These are phyloP conservation scores for Vicia sativa DNA, from an alignment of 306 rosid species.

Conservation along the genomic window DNA sequence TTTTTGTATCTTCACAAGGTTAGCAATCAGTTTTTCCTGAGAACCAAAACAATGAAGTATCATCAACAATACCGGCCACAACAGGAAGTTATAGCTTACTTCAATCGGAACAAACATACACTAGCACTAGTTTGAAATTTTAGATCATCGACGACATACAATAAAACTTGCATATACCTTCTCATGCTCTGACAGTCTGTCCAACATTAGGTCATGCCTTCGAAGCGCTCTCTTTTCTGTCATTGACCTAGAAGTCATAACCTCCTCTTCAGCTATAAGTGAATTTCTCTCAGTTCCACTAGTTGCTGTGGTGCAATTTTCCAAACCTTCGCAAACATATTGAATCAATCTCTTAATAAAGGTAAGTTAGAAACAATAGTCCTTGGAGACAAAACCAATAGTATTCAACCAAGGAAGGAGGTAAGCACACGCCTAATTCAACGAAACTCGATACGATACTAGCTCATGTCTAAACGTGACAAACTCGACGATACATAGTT, in stretches of 20 bases:
- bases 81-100: too few species aligned
- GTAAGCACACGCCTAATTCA: too few species aligned
- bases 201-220: conserved; percentile 59
- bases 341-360: conserved; percentile 31
- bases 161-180: conserved; percentile 57
- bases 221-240: conserved; percentile 61
- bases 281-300: conserved; percentile 45
- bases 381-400: conserved; percentile 14
- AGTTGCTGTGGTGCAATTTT: conserved; percentile 57
- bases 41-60: conserved; percentile 40
- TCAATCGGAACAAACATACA: neutral
- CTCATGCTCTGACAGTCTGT: conserved; percentile 71
- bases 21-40: conserved; percentile 69
- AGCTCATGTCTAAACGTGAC: neutral
- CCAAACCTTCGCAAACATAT: conserved; percentile 58
- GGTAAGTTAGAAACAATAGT: conserved; percentile 29
- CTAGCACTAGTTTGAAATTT: conserved; percentile 19
- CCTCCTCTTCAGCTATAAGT: conserved; percentile 45
- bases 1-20: conserved; percentile 87
- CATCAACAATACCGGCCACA: conserved; percentile 1
- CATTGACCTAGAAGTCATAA: conserved; percentile 63
- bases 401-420: too few species aligned
- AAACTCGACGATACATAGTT: neutral
- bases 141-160: conserved; percentile 8
- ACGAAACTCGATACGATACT: too few species aligned